phyloP scores from a whole-genome alignment of 768 basidiomycete species.

The Phaeotremella fagi region DNA sequence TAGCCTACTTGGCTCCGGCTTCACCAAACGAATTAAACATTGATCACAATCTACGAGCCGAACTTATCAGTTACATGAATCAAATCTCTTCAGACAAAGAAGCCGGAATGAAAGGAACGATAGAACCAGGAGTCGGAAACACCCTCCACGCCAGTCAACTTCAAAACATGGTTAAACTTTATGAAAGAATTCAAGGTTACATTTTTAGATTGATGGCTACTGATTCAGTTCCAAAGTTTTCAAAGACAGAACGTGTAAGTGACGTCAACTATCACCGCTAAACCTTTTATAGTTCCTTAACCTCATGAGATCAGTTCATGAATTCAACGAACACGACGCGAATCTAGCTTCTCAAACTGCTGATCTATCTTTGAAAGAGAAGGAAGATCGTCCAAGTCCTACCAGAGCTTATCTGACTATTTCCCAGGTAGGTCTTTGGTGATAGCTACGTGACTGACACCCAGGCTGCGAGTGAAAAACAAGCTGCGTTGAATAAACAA shows the following conservation, averaged over 20 bases:
- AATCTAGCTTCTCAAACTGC: slow-evolving; percentile 14
- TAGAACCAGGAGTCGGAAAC: slow-evolving; percentile 71
- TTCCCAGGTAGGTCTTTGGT: slow-evolving; percentile 36
- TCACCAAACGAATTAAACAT: slow-evolving; percentile 97
- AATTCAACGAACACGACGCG: slow-evolving; percentile 27
- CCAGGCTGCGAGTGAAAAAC: slow-evolving; percentile 45
- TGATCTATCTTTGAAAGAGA: slow-evolving; percentile 1
- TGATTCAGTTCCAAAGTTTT: slow-evolving; percentile 83
- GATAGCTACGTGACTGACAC: neutral
- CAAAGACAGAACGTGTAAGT: slow-evolving; percentile 46
- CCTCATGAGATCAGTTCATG: slow-evolving; percentile 40
- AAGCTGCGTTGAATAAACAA: slow-evolving; percentile 19
- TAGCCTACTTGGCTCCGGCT: slow-evolving; percentile 87
- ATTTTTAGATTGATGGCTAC: slow-evolving; percentile 98
- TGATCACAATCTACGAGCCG: slow-evolving; percentile 91
- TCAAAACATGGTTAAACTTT: slow-evolving; percentile 84
- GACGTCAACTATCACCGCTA: neutral
- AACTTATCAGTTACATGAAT: slow-evolving; percentile 86
- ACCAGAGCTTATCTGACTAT: slow-evolving; percentile 47
- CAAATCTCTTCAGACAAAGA: slow-evolving; percentile 68
- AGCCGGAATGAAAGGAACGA: slow-evolving; percentile 44
- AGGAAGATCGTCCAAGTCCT: slow-evolving; percentile 27
- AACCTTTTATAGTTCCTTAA: slow-evolving; percentile 33
- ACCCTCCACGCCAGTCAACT: slow-evolving; percentile 92
- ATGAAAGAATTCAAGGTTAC: slow-evolving; percentile 93